Evolutionary conservation across 2,329 filamentous ascomycete species (phyloP).

Genomic region (Ophiocordyceps robertsii): DNA sequence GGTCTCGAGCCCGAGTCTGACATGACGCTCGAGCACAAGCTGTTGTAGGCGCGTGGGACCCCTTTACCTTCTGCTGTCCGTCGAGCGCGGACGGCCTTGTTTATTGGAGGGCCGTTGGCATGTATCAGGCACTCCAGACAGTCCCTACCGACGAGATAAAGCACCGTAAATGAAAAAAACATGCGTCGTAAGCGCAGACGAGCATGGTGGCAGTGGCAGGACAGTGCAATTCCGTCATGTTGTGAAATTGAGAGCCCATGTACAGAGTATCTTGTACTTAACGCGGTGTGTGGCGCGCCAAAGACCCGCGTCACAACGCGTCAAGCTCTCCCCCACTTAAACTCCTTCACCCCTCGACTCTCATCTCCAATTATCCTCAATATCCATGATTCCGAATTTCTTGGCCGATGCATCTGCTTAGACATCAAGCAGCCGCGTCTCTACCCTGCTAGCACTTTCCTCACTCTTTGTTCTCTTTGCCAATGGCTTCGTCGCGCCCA

Average conservation of each 20-base stretch:
- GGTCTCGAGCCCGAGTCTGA: slow-evolving; percentile 95
- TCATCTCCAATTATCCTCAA: neutral
- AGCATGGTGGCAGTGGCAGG: too few species aligned
- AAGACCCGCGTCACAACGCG: neutral
- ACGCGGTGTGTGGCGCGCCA: neutral
- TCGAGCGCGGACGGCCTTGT: neutral
- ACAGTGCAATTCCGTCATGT: too few species aligned
- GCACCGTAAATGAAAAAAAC: too few species aligned
- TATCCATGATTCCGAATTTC: neutral
- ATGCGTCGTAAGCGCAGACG: too few species aligned
- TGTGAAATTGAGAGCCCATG: too few species aligned
- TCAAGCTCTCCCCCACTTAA: too few species aligned
- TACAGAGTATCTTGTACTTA: neutral
- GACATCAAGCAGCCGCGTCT: neutral
- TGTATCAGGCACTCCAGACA: too few species aligned
- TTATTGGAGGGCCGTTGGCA: neutral
- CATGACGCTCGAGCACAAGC: slow-evolving; percentile 98
- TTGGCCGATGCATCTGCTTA: neutral
- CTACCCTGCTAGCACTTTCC: neutral
- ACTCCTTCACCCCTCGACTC: too few species aligned
- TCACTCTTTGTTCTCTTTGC: neutral
- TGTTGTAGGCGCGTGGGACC: slow-evolving; percentile 44
- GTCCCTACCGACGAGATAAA: too few species aligned
- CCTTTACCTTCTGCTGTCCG: neutral
- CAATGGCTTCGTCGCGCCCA: neutral